Base-by-base conservation (phyloP, 257 asterid species). In the Anisodus acutangulus region DNA sequence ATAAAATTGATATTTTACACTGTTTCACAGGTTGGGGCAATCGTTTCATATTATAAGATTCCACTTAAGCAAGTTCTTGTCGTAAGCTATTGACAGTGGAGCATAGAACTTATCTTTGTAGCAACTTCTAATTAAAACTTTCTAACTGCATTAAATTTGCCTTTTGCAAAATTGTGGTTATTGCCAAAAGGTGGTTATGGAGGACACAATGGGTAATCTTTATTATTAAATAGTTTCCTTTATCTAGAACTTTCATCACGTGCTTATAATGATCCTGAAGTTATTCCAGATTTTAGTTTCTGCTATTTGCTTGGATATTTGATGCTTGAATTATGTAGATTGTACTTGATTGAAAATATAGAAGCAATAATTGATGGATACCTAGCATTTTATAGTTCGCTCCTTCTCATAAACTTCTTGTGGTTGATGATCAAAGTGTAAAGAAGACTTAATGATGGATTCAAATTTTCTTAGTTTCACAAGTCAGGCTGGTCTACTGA, bases 151-250 rank as follows among this genome's bases (percentile, higher is more conserved):
- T 83, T 95, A 92, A 98, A 97, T 92, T 87, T 95, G 67, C 99
- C 99, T 81, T 93, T 93, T 76, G 97, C 94, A 0, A 97, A 95
- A 90, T 90, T 95, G 90, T 90, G 95, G 72, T 83, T 97, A 58
- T 86, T 97, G 83, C 99, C 99, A 35, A 95, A 97, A 91, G 99
- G 99, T 86, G 99, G 99, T 69, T 98, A 97, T 85, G 98, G 97
- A 82, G 99, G 98, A 55, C 99, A 97, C 84, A 97, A 97, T 43
- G 98, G 99, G 99, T 93, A 93, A 72, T 37, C 49, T 78, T 79
- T 82, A 59, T 79, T 63, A 51, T 70, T 81, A 16, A 84, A 58
- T 63, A 83, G 62, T 80, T 87, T 16, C 8, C 80, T 80, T 85
- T 53, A 71, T 15, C 31, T 51, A 3, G 6, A 85, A 35, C 16